Evolutionary conservation across 2,329 filamentous ascomycete genomes (phyloP).

Genomic region (Gnomoniopsis sp.): DNA sequence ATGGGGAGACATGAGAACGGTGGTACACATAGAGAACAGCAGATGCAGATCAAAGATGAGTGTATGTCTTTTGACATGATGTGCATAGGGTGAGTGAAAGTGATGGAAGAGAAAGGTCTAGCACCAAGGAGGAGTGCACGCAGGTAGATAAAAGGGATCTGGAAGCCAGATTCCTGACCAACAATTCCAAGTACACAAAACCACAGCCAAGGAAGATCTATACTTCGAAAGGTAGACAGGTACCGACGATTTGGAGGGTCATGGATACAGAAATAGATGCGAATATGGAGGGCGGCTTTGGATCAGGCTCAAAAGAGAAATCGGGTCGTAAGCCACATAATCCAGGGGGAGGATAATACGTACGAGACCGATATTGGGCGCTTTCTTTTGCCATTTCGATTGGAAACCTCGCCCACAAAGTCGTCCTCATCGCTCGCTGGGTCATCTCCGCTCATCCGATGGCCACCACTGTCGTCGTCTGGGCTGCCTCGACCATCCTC

Average conservation of each 20-base stretch:
- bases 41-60: neutral
- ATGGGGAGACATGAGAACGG: slow-evolving; percentile 13
- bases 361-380: slow-evolving; percentile 60
- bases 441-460: slow-evolving; percentile 27
- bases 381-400: slow-evolving; percentile 53
- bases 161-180: neutral
- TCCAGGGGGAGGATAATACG: slow-evolving; percentile 24
- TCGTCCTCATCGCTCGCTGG: slow-evolving; percentile 45
- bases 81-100: neutral
- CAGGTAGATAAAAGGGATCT: slow-evolving; percentile 4
- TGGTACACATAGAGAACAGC: neutral
- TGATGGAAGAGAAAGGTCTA: neutral
- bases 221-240: neutral
- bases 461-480: slow-evolving; percentile 11
- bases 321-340: neutral
- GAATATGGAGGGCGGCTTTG: neutral
- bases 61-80: slow-evolving; percentile 3
- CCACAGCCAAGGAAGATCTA: neutral
- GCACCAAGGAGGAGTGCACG: slow-evolving; percentile 8
- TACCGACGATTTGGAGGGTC: neutral
- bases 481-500: slow-evolving; percentile 6
- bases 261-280: slow-evolving; percentile 3
- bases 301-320: slow-evolving; percentile 18
- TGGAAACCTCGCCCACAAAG: slow-evolving; percentile 38
- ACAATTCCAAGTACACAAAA: neutral